These are phyloP conservation scores for Venturia asperata DNA, from an alignment of 2,329 filamentous ascomycete genomes.

Conservation along the genomic window DNA sequence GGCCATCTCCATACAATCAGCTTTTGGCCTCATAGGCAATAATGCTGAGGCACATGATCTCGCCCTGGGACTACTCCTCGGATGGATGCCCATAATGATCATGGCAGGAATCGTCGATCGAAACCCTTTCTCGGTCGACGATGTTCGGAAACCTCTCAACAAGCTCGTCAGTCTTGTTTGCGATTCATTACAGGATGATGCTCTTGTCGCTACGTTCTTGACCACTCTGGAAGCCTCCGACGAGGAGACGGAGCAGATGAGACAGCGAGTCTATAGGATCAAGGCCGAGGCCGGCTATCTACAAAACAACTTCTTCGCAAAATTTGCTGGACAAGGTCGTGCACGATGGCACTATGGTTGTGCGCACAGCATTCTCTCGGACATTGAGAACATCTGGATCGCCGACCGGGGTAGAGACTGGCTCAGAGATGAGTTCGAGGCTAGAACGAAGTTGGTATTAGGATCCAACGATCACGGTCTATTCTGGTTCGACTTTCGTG, in stretches of 20 bases:
- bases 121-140: slow-evolving; percentile 18
- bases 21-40: slow-evolving; percentile 18
- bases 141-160: slow-evolving; percentile 19
- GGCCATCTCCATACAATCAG: slow-evolving; percentile 18
- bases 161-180: slow-evolving; percentile 19
- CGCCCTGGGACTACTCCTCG: slow-evolving; percentile 17
- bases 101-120: slow-evolving; percentile 20
- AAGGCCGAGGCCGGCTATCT: neutral
- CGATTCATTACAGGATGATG: slow-evolving; percentile 16
- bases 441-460: slow-evolving; percentile 18
- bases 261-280: slow-evolving; percentile 16
- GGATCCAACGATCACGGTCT: slow-evolving; percentile 17
- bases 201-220: neutral
- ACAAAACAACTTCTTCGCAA: slow-evolving; percentile 17
- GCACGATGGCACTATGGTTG: slow-evolving; percentile 20
- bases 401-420: slow-evolving; percentile 19
- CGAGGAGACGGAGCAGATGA: slow-evolving; percentile 15
- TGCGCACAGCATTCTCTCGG: slow-evolving; percentile 19
- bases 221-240: neutral
- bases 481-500: slow-evolving; percentile 20
- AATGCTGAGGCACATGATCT: slow-evolving; percentile 20
- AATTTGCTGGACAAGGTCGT: slow-evolving; percentile 20
- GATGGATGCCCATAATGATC: slow-evolving; percentile 20
- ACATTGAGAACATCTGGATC: slow-evolving; percentile 20
- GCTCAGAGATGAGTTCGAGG: slow-evolving; percentile 16